phyloP scores from a whole-genome alignment of 2,329 filamentous ascomycete genomes.

The Colletotrichum cuscutae region DNA sequence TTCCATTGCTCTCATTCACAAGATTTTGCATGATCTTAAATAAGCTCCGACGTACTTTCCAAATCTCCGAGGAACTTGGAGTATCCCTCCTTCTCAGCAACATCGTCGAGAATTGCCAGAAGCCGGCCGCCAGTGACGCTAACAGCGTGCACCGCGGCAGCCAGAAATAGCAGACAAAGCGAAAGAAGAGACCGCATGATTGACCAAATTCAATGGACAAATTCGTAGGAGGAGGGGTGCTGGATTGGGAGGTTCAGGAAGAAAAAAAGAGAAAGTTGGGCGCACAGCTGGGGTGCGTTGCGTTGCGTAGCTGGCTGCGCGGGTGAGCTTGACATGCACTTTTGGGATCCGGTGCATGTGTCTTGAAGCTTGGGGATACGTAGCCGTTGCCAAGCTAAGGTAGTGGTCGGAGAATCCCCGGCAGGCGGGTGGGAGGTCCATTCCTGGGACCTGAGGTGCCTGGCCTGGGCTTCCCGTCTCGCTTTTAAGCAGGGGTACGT shows the following conservation, averaged over 20 bases:
- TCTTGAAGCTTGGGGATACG: constrained; percentile 40
- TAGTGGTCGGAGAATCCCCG: constrained; percentile 28
- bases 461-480: background rate
- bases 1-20: background rate
- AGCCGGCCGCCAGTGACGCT: constrained; percentile 87
- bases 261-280: constrained; percentile 36
- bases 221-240: background rate
- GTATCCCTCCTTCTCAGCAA: constrained; percentile 83
- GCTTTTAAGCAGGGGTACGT: background rate
- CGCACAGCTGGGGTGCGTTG: constrained; percentile 36
- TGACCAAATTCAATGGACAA: constrained; percentile 36
- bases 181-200: constrained; percentile 82
- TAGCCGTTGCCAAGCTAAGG: constrained; percentile 36
- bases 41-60: constrained; percentile 61
- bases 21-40: background rate
- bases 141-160: constrained; percentile 76
- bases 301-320: constrained; percentile 31
- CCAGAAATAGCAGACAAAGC: constrained; percentile 73
- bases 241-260: background rate
- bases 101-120: constrained; percentile 87
- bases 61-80: constrained; percentile 83
- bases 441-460: no score
- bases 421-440: background rate
- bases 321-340: constrained; percentile 29
- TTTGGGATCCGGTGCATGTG: constrained; percentile 34